Base-by-base conservation (phyloP, 129 eudicot species). In the Escallonia herrerae region DNA sequence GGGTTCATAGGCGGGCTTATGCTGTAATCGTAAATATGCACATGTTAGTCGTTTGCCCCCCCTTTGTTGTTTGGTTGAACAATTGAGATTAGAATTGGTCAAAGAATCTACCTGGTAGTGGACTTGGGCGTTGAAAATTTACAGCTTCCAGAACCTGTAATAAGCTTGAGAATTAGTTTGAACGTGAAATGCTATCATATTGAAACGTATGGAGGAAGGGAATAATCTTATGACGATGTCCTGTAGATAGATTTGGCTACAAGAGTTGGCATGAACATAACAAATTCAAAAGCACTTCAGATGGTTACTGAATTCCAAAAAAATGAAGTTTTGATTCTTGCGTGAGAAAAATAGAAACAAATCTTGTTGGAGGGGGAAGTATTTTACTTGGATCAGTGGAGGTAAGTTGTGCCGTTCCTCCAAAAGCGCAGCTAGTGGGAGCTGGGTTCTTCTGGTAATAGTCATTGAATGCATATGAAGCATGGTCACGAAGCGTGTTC, bases 391-490 rank as follows among this genome's bases (percentile, higher is more conserved):
- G 98, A 70, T 93, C 95, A 3, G 80, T 88, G 77, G 62, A 58
- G 56, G 84, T 83, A 55, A 88, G 65, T 63, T 93, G 98, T 14
- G 98, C 96, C 2, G 89, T 73, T 76, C 98, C 98, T 71, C 98
- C 96, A 69, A 93, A 88, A 68, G 70, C 74, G 68, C 98, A 93
- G 73, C 98, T 93, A 44, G 96, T 93, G 22, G 96, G 89, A 42
- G 67, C 76, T 5, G 98, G 98, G 58, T 91, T 88, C 80, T 88
- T 91, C 70, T 88, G 98, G 69, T 91, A 91, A 66, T 91, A 91
- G 69, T 76, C 80, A 42, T 91, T 91, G 84, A 88, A 91, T 65
- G 98, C 98, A 69, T 78, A 91, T 0, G 98, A 91, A 42, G 98
- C 98, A 76, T 91, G 98, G 50, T 87, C 96, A 3, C 76, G 80